A percentile compares a stretch with the other conserved stretches of the same genome.
Conservation (phyloP, 2,329 filamentous ascomycete species). For the Hypoxylon sp. region DNA sequence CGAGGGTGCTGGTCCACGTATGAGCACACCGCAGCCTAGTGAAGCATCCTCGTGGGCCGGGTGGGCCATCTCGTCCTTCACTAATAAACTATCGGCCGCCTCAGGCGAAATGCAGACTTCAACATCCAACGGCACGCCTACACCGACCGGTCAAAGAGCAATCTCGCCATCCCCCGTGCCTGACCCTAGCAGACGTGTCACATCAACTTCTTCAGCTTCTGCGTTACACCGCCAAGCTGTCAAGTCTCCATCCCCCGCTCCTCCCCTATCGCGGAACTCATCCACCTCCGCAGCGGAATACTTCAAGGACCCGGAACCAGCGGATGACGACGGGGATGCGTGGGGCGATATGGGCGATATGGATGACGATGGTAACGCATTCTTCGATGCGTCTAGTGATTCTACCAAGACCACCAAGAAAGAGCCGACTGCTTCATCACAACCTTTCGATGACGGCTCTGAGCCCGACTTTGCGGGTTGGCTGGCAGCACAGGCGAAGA, state of each 20-base stretch:
- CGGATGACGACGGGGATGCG: conserved; percentile 73
- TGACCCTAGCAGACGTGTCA: conserved; percentile 54
- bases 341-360: conserved; percentile 79
- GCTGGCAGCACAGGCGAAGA: conserved; percentile 89
- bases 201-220: conserved; percentile 66
- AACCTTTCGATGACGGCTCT: conserved; percentile 81
- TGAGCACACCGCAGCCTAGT: conserved; percentile 79
- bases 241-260: conserved; percentile 61
- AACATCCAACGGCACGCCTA: conserved; percentile 56
- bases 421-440: conserved; percentile 54
- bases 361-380: conserved; percentile 63
- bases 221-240: conserved; percentile 72
- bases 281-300: conserved; percentile 60
- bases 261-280: conserved; percentile 61
- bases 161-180: conserved; percentile 57
- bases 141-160: not conserved
- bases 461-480: conserved; percentile 98
- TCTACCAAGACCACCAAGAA: conserved; percentile 50
- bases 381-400: conserved; percentile 55
- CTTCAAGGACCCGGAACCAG: conserved; percentile 60
- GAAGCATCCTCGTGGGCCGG: conserved; percentile 82
- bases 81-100: conserved; percentile 88
- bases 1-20: conserved; percentile 71
- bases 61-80: conserved; percentile 99
- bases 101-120: conserved; percentile 84